A percentile compares a stretch with the other conserved stretches of the same genome.
Evolutionary conservation across 768 basidiomycete species (phyloP).

Genomic region (Mycena capillaripes): DNA sequence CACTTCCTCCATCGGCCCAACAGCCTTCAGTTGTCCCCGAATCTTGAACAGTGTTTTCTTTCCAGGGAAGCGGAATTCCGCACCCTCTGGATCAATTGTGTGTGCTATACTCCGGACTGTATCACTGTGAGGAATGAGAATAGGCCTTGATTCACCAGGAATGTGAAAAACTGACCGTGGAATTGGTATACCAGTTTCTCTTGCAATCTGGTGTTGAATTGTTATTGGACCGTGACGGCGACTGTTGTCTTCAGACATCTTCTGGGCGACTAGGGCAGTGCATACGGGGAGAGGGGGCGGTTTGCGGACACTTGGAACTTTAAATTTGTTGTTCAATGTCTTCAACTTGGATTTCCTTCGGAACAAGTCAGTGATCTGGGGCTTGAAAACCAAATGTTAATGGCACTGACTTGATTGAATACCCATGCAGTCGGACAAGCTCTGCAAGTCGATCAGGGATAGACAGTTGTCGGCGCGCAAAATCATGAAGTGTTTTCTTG

Average conservation of each 20-base stretch:
- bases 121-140: neutral
- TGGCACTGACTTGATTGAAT: neutral
- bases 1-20: conserved; percentile 16
- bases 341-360: neutral
- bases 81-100: neutral
- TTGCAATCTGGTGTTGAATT: neutral
- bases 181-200: neutral
- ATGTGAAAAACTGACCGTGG: neutral
- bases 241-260: neutral
- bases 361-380: neutral
- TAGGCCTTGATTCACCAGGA: neutral
- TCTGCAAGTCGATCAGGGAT: neutral
- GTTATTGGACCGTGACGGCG: neutral
- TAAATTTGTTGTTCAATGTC: conserved; percentile 3
- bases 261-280: neutral
- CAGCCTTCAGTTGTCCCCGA: conserved; percentile 2
- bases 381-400: no score
- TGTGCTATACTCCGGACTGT: neutral
- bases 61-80: neutral
- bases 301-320: conserved; percentile 10
- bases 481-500: conserved; percentile 4
- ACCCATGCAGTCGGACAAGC: conserved; percentile 2
- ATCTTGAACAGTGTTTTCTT: neutral
- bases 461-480: neutral
- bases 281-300: neutral